phyloP scores from a whole-genome alignment of 176 grass and related monocot species.

The Saccharum officinarum region DNA sequence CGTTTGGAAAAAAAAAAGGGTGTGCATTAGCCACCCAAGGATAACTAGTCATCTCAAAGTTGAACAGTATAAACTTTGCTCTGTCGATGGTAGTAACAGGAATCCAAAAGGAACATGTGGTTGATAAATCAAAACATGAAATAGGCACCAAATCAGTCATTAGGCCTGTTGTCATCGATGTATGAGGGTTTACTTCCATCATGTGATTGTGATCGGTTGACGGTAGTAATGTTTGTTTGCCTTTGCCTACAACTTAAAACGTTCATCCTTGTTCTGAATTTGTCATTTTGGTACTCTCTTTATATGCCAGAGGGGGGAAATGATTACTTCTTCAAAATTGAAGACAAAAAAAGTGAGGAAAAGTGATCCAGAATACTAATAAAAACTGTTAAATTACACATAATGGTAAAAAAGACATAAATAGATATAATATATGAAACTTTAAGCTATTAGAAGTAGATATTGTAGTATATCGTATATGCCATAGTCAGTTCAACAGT shows the following conservation, averaged over 20 bases:
- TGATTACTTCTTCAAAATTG: conserved; percentile 20
- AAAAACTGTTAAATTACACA: too few species aligned
- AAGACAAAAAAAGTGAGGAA: not conserved
- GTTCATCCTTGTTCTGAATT: conserved; percentile 21
- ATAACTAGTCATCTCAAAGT: conserved; percentile 24
- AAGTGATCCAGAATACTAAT: not conserved
- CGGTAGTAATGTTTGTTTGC: conserved; percentile 8
- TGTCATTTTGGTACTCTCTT: conserved; percentile 32
- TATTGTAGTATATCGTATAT: not conserved
- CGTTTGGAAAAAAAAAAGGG: conserved; percentile 25
- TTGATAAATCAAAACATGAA: conserved; percentile 27
- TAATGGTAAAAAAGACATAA: not conserved
- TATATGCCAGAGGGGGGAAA: conserved; percentile 9
- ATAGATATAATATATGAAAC: not conserved
- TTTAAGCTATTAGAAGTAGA: not conserved
- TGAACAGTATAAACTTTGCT: conserved; percentile 3
- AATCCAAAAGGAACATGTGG: not conserved
- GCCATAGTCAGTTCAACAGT: not conserved
- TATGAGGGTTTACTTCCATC: conserved; percentile 31
- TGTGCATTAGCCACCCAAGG: not conserved
- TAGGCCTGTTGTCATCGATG: conserved; percentile 27
- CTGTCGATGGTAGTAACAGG: not conserved
- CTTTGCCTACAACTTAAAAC: conserved; percentile 30
- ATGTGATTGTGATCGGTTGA: conserved; percentile 11
- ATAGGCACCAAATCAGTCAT: conserved; percentile 26